Evolutionary conservation across 306 rosid genomes (phyloP), one percentile per base, ranked within the genome.

Genomic region (Trifolium dubium): DNA sequence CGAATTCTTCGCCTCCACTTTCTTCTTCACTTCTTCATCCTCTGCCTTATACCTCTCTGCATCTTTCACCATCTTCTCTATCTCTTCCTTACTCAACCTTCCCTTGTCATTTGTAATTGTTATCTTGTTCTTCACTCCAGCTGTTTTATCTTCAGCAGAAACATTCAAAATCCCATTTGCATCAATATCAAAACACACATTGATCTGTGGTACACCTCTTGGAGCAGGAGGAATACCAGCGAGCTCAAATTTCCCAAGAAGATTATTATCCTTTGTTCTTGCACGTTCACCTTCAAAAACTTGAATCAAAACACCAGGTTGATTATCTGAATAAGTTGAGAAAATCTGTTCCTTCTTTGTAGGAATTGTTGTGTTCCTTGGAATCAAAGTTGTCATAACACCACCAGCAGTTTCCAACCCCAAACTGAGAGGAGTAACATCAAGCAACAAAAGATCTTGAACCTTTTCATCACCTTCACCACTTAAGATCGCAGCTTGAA

Each of bases 21-120:
- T 92, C 86, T 74, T 92, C 92, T 90, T 92, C 83, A 90, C 95
- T 32, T 88, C 90, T 71, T 90, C 96, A 4, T 92, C 98, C 83
- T 92, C 96, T 5, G 91, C 89, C 72, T 63, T 89, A 32, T 92
- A 92, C 90, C 46, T 86, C 89, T 92, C 96, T 1, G 96, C 95
- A 15, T 92, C 96, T 54, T 83, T 78, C 80, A 90, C 95, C 95
- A 92, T 86, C 78, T 89, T 88, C 74, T 92, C 96, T 0, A 90
- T 92, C 69, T 92, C 98, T 1, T 89, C 95, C 72, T 92, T 92
- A 79, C 91, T 89, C 87, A 92, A 35, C 68, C 95, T 84, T 2
- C 96, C 95, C 44, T 92, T 92, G 29, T 92, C 96, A 31, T 92
- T 92, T 0, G 98, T 88, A 2, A 90, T 92, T 0, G 95, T 92